Evolutionary conservation across 495 filamentous ascomycete genomes (phyloP).

Genomic region (Aspergillus affinis): DNA sequence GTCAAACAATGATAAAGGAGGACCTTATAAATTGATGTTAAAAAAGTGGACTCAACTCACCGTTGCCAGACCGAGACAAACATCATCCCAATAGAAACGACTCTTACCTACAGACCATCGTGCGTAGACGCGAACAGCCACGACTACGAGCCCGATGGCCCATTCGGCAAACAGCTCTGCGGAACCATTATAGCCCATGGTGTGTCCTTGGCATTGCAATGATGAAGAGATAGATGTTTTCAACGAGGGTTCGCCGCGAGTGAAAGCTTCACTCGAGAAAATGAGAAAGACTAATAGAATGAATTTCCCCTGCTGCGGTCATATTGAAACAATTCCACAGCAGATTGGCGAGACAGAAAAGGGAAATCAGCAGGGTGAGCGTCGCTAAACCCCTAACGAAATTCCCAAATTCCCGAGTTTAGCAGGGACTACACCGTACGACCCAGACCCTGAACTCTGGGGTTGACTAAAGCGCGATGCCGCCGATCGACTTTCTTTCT

Average conservation of each 20-base stretch:
- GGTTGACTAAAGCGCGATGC: neutral
- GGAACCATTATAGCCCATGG: conserved; percentile 16
- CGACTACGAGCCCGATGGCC: conserved; percentile 14
- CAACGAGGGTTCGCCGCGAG: neutral
- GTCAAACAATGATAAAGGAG: neutral
- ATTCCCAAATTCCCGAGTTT: neutral
- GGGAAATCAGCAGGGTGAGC: neutral
- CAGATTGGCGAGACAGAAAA: neutral
- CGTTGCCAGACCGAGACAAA: conserved; percentile 7
- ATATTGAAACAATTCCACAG: neutral
- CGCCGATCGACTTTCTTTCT: neutral
- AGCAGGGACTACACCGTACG: neutral
- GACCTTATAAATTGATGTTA: neutral
- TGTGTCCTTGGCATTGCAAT: neutral
- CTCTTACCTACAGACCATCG: conserved; percentile 11
- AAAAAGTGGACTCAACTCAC: neutral
- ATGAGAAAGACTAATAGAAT: neutral
- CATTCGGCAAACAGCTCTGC: conserved; percentile 17
- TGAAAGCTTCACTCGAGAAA: neutral
- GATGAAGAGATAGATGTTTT: neutral
- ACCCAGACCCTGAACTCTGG: neutral
- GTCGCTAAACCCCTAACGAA: neutral
- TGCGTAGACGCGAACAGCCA: conserved; percentile 11
- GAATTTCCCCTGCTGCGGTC: neutral
- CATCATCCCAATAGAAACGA: conserved; percentile 17